Evolutionary conservation across 768 basidiomycete species (phyloP), one percentile per base, ranked within the genome.

Genomic region (Wakefieldia striispora): DNA sequence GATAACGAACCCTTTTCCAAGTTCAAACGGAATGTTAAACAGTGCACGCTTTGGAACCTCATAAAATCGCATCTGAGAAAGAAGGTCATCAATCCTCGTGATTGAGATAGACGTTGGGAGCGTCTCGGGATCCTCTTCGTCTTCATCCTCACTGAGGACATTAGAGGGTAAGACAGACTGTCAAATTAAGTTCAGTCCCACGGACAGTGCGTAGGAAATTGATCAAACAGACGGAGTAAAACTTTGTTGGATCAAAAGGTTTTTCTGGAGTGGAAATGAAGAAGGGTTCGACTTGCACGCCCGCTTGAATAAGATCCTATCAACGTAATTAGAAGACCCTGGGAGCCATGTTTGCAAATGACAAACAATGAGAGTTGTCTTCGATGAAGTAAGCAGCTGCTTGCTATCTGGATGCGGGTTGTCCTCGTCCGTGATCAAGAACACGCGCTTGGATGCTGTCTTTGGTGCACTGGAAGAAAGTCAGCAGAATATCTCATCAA

Each of bases 401-500:
- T 75, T 74, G 59, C 70, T 80, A n/a, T 72, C 75, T 5, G 73
- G 64, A 11, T 78, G 77, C 6, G 78, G 69, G 49, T 77, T 52
- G 51, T 68, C 67, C 16, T 70, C 84, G 62, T 98, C 88, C 0
- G 97, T 98, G 37, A 99, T 88, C 34, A 95, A 72, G 65, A 97
- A 97, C 1, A 98, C 80, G 6, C 94, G 84, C 63, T 95, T 95
- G n/a, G 87, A 84, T 3, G 92, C 91, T 0, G 84, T 91, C 62
- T 94, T 92, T 19, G 86, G 84, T 8, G 90, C 88, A 11, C 91
- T 93, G 52, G 24, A 34, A 42, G 43, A 45, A 36, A 19, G 9
- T 41, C 5, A 29, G 46, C 43, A 6, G 47, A 26, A n/a, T 16
- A 13, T 14, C 29, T 14, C 17, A 19, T 34, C 13, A 19, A 23